Evolutionary conservation across 2,329 filamentous ascomycete species (phyloP).

Genomic region (Aspergillus jensenii): DNA sequence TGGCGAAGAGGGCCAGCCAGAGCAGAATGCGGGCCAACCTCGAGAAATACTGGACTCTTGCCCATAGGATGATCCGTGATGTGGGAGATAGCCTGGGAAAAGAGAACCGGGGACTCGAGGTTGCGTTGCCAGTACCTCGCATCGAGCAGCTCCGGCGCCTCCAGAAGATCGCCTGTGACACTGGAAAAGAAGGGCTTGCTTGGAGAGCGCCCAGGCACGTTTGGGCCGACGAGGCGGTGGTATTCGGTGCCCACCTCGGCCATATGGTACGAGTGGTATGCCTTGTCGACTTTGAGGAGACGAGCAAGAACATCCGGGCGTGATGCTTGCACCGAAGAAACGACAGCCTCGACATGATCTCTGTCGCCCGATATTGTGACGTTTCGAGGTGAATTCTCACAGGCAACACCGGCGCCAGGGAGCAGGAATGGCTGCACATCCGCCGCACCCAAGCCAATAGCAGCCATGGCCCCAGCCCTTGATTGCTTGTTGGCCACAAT

Average conservation of each 20-base stretch:
- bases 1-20: not conserved
- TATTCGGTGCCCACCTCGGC: no score
- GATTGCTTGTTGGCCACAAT: no score
- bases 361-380: conserved; percentile 45
- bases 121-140: conserved; percentile 26
- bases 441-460: no score
- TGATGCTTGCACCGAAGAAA: conserved; percentile 23
- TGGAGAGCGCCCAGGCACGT: not conserved
- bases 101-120: conserved; percentile 34
- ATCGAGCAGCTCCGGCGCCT: not conserved
- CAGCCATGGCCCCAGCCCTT: no score
- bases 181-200: not conserved
- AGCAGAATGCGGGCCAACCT: conserved; percentile 7
- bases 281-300: conserved; percentile 38
- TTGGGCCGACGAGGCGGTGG: not conserved
- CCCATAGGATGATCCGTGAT: not conserved
- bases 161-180: not conserved
- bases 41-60: conserved; percentile 33
- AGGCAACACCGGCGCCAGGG: no score
- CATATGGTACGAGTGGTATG: conserved; percentile 45
- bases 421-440: no score
- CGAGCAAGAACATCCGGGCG: conserved; percentile 35
- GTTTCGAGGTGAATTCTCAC: conserved; percentile 37
- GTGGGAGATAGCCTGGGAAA: conserved; percentile 17
- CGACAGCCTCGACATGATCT: conserved; percentile 27